A percentile compares a stretch with the other conserved stretches of the same genome.
Evolutionary conservation across 2,329 filamentous ascomycete species (phyloP).

Genomic region (Monilinia polystroma): DNA sequence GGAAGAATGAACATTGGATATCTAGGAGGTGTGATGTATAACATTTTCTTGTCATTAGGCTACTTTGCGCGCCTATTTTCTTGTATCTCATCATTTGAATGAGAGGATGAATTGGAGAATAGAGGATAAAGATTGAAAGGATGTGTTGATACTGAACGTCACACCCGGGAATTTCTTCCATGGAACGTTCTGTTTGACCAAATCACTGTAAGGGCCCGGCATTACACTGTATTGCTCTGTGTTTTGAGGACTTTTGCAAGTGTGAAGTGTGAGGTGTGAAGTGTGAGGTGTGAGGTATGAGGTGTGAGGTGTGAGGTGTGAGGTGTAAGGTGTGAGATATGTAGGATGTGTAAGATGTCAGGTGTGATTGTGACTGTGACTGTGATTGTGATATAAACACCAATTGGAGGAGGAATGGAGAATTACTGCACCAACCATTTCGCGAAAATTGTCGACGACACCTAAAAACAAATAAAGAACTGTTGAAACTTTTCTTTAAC

Average conservation of each 20-base stretch:
- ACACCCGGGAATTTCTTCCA: slow-evolving; percentile 22
- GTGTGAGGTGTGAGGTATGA: not conserved
- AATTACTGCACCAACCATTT: slow-evolving; percentile 24
- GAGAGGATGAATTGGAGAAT: slow-evolving; percentile 4
- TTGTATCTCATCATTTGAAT: slow-evolving; percentile 9
- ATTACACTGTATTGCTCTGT: slow-evolving; percentile 20
- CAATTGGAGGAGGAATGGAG: slow-evolving; percentile 19
- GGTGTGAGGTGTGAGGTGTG: not conserved
- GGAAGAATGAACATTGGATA: not conserved
- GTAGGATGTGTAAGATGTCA: not conserved
- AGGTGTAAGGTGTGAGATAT: not conserved
- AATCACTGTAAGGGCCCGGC: slow-evolving; percentile 21
- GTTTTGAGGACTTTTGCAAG: not conserved
- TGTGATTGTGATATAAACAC: not conserved
- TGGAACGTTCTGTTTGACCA: slow-evolving; percentile 23
- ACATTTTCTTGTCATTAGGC: slow-evolving; percentile 14
- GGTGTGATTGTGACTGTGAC: slow-evolving; percentile 1
- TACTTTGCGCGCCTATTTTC: slow-evolving; percentile 6
- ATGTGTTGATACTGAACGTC: slow-evolving; percentile 15
- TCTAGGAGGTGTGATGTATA: not conserved
- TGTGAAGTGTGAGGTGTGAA: not conserved
- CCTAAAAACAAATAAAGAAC: not conserved
- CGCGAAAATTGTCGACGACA: slow-evolving; percentile 10
- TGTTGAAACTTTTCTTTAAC: slow-evolving; percentile 5
- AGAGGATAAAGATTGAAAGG: not conserved